Conservation (phyloP, 352 stramenopile genomes). For the Phytophthora capsici region DNA sequence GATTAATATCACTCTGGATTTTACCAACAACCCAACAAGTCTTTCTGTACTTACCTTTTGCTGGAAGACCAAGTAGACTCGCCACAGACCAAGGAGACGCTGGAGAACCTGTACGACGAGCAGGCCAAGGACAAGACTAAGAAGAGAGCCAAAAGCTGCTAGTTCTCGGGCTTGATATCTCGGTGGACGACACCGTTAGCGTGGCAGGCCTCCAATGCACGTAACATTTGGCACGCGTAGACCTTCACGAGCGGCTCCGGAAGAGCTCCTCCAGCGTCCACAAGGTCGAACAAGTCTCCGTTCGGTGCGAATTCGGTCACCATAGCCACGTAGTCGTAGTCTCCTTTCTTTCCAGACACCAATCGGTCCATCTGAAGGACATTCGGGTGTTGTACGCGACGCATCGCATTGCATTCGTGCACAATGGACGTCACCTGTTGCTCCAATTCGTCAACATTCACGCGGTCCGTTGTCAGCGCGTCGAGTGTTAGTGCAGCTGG, state of each 20-base stretch:
- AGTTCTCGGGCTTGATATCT: conserved; percentile 93
- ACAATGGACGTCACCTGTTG: conserved; percentile 70
- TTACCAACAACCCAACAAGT: no score
- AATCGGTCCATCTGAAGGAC: conserved; percentile 55
- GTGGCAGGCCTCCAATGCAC: conserved; percentile 78
- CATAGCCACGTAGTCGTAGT: conserved; percentile 65
- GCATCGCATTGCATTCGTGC: conserved; percentile 67
- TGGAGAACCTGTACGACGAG: no score
- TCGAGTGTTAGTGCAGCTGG: conserved; percentile 50
- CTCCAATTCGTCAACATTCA: conserved; percentile 53
- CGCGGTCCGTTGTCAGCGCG: conserved; percentile 10
- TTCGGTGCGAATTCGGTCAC: conserved; percentile 81
- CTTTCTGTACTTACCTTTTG: no score
- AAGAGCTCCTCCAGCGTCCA: conserved; percentile 73
- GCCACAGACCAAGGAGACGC: no score
- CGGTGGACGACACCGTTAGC: conserved; percentile 76
- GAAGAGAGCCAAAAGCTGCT: no score
- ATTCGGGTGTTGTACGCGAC: conserved; percentile 61
- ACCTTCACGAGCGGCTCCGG: conserved; percentile 60
- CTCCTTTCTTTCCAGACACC: conserved; percentile 49
- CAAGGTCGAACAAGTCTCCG: conserved; percentile 87
- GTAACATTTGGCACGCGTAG: conserved; percentile 82
- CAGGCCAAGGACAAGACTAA: no score
- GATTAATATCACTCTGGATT: no score
- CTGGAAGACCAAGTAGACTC: no score